Base-by-base conservation (phyloP, 768 basidiomycete species). In the Pleurotus tuoliensis region DNA sequence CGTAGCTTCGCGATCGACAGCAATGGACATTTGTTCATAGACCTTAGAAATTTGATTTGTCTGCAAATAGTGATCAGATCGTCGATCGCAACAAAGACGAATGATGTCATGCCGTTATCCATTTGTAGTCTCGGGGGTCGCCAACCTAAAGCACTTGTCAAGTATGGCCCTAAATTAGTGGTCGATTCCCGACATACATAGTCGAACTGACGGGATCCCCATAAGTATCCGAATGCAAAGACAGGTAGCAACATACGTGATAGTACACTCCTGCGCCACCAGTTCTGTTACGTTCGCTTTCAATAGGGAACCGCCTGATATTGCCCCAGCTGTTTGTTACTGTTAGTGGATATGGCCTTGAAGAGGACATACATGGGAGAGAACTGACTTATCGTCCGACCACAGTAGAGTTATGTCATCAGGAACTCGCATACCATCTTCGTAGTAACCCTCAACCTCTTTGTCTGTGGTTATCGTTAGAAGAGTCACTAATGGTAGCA, bases 181-280 rank as follows among this genome's bases (percentile, higher is more conserved):
- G 20, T 2, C 13, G 22, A 20, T 1, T 3, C 39, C 13, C 40
- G 2, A 43, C 66, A 37, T 64, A 79, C 80, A 62, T 78, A 80
- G 66, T 82, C 82, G 55, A 79, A 63, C 76, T 83, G 62, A 22
- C 27, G 47, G 5, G 27, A 47, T 22, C 15, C 38, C 52, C 24
- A 59, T 25, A 25, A 43, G 18, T 22, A 49, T 64, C 44, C 52
- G 44, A 20, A 34, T n/a, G 15, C 13, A 45, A 20, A 56, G 40
- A 27, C 39, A 5, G 47, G 56, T 38, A 24, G 38, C 38, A 13
- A 67, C 75, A 56, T 58, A 81, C 82, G 65, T 86, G 84, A 63
- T 86, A 89, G 66, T 88, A 90, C 4, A 87, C 79, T 37, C 87
- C 88, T 24, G 86, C 82, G 41, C 88, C 86, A 47, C 86, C 88